Percentiles rank a stretch among this genome's conserved stretches.
Evolutionary conservation across 2,329 filamentous ascomycete species (phyloP).

Genomic region (Lachnellula arida): DNA sequence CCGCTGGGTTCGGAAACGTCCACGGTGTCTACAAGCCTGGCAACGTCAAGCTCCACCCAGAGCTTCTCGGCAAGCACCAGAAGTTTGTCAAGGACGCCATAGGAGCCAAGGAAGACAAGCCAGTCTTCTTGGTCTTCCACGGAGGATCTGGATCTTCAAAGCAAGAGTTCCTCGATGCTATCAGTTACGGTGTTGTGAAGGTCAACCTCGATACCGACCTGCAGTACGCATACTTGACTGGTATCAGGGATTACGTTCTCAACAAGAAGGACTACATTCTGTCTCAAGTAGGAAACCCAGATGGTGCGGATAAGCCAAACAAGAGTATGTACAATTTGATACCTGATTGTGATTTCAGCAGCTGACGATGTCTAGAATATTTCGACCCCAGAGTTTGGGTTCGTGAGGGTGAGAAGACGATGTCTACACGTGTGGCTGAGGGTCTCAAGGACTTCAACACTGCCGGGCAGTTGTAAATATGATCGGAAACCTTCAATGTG

Average conservation of each 20-base stretch:
- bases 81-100: constrained; percentile 80
- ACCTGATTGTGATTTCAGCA: background rate
- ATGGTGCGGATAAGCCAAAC: constrained; percentile 96
- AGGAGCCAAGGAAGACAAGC: constrained; percentile 70
- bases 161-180: constrained; percentile 85
- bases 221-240: constrained; percentile 88
- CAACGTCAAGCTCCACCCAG: constrained; percentile 94
- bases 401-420: constrained; percentile 94
- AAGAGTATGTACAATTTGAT: constrained; percentile 54
- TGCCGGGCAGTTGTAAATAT: constrained; percentile 65
- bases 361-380: constrained; percentile 14
- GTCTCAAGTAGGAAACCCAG: constrained; percentile 87
- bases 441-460: constrained; percentile 92
- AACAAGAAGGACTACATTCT: constrained; percentile 93
- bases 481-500: background rate
- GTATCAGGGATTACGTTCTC: constrained; percentile 91
- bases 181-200: constrained; percentile 94
- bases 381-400: constrained; percentile 65
- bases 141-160: constrained; percentile 90
- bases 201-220: constrained; percentile 99
- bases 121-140: constrained; percentile 99
- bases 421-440: constrained; percentile 73
- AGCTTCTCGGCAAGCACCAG: constrained; percentile 97
- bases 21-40: constrained; percentile 99
- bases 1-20: constrained; percentile 97